Conservation (phyloP, 1,139 yeast species). For the Zygoascus hellenicus region DNA sequence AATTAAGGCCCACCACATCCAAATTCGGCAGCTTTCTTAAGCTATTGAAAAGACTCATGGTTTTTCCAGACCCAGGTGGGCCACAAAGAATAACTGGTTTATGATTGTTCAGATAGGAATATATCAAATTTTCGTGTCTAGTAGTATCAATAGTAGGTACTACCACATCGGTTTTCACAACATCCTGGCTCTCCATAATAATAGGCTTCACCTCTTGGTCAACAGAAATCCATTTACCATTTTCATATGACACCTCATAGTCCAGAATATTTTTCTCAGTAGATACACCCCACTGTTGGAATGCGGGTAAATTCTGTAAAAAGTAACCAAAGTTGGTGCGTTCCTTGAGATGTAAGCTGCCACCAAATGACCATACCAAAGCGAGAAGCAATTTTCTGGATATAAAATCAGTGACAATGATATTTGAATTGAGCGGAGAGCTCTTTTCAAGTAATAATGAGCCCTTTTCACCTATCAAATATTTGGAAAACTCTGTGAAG, state of each 20-base stretch:
- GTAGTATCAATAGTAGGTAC: constrained; percentile 78
- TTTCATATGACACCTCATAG: constrained; percentile 44
- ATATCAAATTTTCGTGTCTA: constrained; percentile 58
- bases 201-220: constrained; percentile 39
- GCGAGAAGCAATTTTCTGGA: constrained; percentile 35
- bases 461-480: not conserved
- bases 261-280: constrained; percentile 34
- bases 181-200: constrained; percentile 58
- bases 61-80: constrained; percentile 97
- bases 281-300: constrained; percentile 19
- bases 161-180: constrained; percentile 57
- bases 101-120: constrained; percentile 52
- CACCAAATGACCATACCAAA: constrained; percentile 64
- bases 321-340: constrained; percentile 39
- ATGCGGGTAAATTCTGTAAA: constrained; percentile 29
- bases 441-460: no score
- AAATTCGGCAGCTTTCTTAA: constrained; percentile 52
- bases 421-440: not conserved
- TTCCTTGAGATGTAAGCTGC: constrained; percentile 45
- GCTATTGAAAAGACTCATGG: constrained; percentile 79
- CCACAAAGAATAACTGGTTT: constrained; percentile 76
- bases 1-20: constrained; percentile 66
- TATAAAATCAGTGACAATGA: not conserved
- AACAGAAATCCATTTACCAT: constrained; percentile 49
- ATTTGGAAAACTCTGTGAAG: constrained; percentile 22